Base-by-base conservation (phyloP, 2,329 filamentous ascomycete genomes). In the Curvularia sp. region DNA sequence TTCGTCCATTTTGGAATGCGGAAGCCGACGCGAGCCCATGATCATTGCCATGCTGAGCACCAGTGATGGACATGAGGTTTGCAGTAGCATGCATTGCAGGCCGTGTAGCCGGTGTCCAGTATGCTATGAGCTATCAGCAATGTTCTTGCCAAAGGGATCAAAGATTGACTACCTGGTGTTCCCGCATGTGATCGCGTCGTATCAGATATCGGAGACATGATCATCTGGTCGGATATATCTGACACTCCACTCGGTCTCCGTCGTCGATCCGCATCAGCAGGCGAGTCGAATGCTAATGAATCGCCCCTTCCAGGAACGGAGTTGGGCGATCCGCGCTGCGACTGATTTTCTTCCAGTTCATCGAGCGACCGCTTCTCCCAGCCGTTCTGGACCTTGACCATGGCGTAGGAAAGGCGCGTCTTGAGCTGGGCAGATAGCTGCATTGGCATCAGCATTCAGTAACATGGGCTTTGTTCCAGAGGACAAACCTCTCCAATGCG, bases 341-440 rank as follows among this genome's bases (percentile, higher is more conserved):
- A 91, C 9, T 90, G 86, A 39, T 92, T 79, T 46, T 86, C 86
- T 77, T 94, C 92, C 28, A 94, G 86, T 76, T 94, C 90, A 54
- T 90, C 88, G 57, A 95, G 86, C 18, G 87, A 87, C 63, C 89
- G 87, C 49, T 88, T 85, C 77, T 96, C 90, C 89, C 93, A 95
- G 57, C 92, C 92, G 72, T 96, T 88, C 63, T 79, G 92, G 39
- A 97, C 90, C 77, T 97, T 97, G 73, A 96, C 85, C 85, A 96
- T 95, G 64, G 94, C 94, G 77, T 97, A 97, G 6, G 92, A 92
- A 27, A 98, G 84, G 69, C 92, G 90, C 49, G 92, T 89, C 73
- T 89, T 90, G 51, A 98, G 84, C 72, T 94, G 90, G 53, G 88
- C 86, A 39, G 91, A 92, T 53, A 92, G 80, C 90, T 93, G 74